Percentiles rank a stretch among this genome's conserved stretches.
Evolutionary conservation across 2,329 filamentous ascomycete genomes (phyloP).

Genomic region (Talaromyces rugulosus): DNA sequence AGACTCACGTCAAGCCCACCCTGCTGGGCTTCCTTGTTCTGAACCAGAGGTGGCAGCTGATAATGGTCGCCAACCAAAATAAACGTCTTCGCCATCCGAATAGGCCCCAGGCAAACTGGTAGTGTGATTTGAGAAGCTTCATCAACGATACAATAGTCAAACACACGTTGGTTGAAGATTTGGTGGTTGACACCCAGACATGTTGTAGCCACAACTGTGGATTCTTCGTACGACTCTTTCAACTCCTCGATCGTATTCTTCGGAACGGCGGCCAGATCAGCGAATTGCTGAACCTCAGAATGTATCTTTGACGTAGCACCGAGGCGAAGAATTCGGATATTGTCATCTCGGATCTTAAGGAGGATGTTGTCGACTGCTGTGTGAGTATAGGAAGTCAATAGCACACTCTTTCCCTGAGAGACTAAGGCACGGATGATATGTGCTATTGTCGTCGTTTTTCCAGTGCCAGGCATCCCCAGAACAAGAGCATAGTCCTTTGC

Average conservation of each 20-base stretch:
- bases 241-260: conserved; percentile 79
- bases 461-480: conserved; percentile 95
- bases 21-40: conserved; percentile 79
- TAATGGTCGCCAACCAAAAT: conserved; percentile 96
- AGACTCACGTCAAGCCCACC: conserved; percentile 89
- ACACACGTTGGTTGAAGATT: conserved; percentile 80
- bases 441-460: conserved; percentile 96
- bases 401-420: conserved; percentile 82
- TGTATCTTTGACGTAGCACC: conserved; percentile 83
- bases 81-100: conserved; percentile 87
- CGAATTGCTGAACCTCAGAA: conserved; percentile 80
- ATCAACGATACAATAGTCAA: conserved; percentile 98
- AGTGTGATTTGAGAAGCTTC: conserved; percentile 97
- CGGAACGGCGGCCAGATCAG: conserved; percentile 68
- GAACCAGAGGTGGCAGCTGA: conserved; percentile 88
- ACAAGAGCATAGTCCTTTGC: conserved; percentile 95
- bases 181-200: conserved; percentile 88
- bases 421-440: conserved; percentile 92
- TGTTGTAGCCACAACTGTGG: conserved; percentile 88
- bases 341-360: conserved; percentile 78
- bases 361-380: conserved; percentile 98
- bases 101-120: conserved; percentile 88
- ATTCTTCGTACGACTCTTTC: conserved; percentile 75
- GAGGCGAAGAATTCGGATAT: conserved; percentile 76
- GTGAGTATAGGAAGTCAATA: conserved; percentile 94